Evolutionary conservation across 106 monocot species (phyloP).

Genomic region (Posidonia australis): DNA sequence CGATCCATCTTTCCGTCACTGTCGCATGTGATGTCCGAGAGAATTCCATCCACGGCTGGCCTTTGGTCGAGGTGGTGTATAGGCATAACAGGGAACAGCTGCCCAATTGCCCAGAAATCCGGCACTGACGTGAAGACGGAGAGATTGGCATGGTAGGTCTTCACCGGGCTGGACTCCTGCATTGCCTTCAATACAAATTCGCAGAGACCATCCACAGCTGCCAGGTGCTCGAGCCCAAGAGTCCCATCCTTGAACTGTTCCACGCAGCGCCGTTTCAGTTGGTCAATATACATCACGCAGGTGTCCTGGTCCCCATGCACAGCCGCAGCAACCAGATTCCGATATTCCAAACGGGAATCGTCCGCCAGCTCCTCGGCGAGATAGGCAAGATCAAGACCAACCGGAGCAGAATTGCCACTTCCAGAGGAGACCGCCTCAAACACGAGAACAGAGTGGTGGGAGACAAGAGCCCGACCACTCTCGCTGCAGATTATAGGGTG

Average conservation of each 20-base stretch:
- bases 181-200: constrained; percentile 52
- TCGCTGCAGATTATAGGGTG: constrained; percentile 85
- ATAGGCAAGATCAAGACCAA: constrained; percentile 26
- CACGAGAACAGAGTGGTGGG: constrained; percentile 73
- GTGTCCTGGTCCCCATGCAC: constrained; percentile 42
- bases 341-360: constrained; percentile 45
- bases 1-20: constrained; percentile 78
- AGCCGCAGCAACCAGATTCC: constrained; percentile 50
- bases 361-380: constrained; percentile 41
- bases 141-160: constrained; percentile 69
- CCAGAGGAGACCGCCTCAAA: constrained; percentile 53
- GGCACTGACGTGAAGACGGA: constrained; percentile 88
- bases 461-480: constrained; percentile 73
- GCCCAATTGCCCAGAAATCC: constrained; percentile 92
- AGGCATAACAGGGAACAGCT: constrained; percentile 77
- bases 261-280: constrained; percentile 54
- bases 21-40: constrained; percentile 89
- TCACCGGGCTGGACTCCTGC: constrained; percentile 20
- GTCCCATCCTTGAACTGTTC: constrained; percentile 82
- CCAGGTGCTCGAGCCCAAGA: constrained; percentile 72
- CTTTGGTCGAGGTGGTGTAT: constrained; percentile 78
- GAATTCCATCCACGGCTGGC: constrained; percentile 48
- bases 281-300: constrained; percentile 37
- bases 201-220: constrained; percentile 70
- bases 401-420: constrained; percentile 1